Evolutionary conservation across 208 protist species (phyloP).

Genomic region (Acanthamoeba castellanii): DNA sequence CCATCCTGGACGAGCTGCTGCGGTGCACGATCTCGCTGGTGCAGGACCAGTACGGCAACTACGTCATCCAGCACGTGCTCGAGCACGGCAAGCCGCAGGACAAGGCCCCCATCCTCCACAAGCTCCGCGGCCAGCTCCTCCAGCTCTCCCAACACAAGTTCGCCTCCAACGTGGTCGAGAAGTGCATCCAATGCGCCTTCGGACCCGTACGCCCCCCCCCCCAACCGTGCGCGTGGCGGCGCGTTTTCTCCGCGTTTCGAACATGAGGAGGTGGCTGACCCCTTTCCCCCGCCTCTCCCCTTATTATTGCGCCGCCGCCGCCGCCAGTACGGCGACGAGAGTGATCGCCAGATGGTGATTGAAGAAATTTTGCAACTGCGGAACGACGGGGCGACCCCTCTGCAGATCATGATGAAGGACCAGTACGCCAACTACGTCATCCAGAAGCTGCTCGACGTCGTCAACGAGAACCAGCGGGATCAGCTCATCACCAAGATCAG

Average conservation of each 20-base stretch:
- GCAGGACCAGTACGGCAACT: conserved; percentile 99
- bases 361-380: conserved; percentile 72
- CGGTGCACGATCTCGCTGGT: conserved; percentile 92
- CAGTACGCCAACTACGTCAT: conserved; percentile 98
- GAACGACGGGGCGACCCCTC: conserved; percentile 59
- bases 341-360: conserved; percentile 63
- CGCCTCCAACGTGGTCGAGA: conserved; percentile 99
- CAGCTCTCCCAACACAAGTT: conserved; percentile 96
- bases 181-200: conserved; percentile 93
- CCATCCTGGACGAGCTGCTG: conserved; percentile 95
- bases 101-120: conserved; percentile 89
- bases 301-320: too few species aligned
- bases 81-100: conserved; percentile 93
- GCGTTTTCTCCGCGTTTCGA: too few species aligned
- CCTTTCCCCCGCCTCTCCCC: background rate
- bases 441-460: conserved; percentile 96
- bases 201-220: conserved; percentile 88
- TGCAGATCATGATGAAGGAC: conserved; percentile 96
- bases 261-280: too few species aligned
- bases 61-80: conserved; percentile 99
- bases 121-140: conserved; percentile 88
- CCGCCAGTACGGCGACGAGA: conserved; percentile 24
- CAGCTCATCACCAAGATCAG: conserved; percentile 74
- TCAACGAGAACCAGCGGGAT: conserved; percentile 81
- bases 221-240: too few species aligned